Evolutionary conservation across 2,329 filamentous ascomycete genomes (phyloP).

Genomic region (Clonostachys sp.): DNA sequence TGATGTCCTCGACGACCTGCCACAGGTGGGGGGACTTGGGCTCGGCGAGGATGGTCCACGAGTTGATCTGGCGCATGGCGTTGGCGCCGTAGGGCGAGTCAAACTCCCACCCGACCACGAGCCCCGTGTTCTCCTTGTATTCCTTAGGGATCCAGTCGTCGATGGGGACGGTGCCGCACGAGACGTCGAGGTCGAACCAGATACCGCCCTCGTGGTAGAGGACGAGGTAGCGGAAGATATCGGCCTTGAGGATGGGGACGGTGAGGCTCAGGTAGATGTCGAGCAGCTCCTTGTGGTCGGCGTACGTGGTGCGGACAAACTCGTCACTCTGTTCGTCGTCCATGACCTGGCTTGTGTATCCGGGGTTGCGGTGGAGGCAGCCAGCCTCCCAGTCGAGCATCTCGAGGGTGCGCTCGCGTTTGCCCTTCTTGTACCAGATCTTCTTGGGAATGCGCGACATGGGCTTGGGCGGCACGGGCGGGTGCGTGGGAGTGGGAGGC

Average conservation of each 20-base stretch:
- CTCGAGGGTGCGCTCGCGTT: constrained; percentile 21
- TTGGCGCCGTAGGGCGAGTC: constrained; percentile 10
- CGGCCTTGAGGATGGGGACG: constrained; percentile 43
- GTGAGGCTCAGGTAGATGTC: constrained; percentile 11
- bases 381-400: constrained; percentile 19
- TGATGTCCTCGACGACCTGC: constrained; percentile 10
- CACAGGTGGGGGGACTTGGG: constrained; percentile 9
- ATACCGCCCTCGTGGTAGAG: constrained; percentile 70
- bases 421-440: constrained; percentile 32
- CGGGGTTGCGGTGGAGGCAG: constrained; percentile 18
- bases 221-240: constrained; percentile 62
- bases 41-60: constrained; percentile 11
- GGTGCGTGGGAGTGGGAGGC: no score
- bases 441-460: constrained; percentile 8
- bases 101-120: constrained; percentile 20
- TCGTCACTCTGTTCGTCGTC: constrained; percentile 30
- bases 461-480: no score
- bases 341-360: constrained; percentile 15
- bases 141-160: constrained; percentile 13
- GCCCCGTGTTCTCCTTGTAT: constrained; percentile 3
- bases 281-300: constrained; percentile 8
- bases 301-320: constrained; percentile 28
- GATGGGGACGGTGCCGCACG: constrained; percentile 11
- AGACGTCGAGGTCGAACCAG: constrained; percentile 42
- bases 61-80: constrained; percentile 10